Conservation (phyloP, 306 rosid species). For the Pueraria montana region DNA sequence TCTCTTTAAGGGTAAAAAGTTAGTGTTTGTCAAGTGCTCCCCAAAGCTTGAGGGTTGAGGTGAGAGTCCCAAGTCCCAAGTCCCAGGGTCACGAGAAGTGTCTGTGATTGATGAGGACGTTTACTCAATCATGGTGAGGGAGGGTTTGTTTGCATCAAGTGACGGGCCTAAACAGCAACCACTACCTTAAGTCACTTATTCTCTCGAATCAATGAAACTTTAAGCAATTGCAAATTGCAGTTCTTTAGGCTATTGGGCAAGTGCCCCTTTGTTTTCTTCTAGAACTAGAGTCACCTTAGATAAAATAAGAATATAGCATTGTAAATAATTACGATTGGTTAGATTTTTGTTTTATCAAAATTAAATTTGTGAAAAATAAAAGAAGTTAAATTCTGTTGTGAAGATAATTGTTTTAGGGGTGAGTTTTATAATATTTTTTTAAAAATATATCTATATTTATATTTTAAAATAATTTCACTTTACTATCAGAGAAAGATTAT, state of each 20-base stretch:
- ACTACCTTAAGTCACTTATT: constrained; percentile 22
- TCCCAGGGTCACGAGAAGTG: constrained; percentile 35
- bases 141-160: neutral
- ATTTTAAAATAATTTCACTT: no score
- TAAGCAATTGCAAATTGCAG: constrained; percentile 13
- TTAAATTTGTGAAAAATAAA: no score
- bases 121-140: neutral
- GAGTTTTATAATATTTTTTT: no score
- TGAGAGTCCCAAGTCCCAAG: neutral
- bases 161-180: constrained; percentile 5
- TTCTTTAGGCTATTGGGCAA: neutral
- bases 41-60: neutral
- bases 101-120: constrained; percentile 29
- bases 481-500: no score
- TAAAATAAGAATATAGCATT: no score
- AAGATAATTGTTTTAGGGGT: no score
- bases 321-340: no score
- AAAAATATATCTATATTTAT: no score
- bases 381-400: no score
- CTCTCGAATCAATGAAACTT: neutral
- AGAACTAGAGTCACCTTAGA: neutral
- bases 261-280: neutral
- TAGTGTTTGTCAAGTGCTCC: neutral
- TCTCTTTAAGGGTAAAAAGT: neutral
- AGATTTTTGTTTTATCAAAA: no score